Base-by-base conservation (phyloP, 805 yeast genomes). In the Blastobotrys peoriensis region DNA sequence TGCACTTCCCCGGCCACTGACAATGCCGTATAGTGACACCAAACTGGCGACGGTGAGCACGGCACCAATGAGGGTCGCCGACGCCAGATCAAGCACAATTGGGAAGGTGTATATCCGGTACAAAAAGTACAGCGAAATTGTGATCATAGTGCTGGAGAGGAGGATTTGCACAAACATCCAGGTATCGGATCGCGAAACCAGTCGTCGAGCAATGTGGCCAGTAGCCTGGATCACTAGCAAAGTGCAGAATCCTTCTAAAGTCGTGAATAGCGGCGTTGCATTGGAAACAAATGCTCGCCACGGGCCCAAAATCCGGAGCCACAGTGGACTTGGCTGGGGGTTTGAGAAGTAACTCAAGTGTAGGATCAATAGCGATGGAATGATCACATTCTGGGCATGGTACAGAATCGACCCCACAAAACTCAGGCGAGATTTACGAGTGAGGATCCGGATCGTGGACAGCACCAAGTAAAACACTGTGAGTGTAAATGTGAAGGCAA, bases 191-290 rank as follows among this genome's bases (percentile, higher is more conserved):
- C 57, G 50, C 15, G 55, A 53, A 18, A 81, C 76, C 37, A 86
- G 67, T 83, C 89, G 82, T 49, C 76, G 74, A 43, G 85, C 73
- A 5, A 86, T 79, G 56, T 88, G 88, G 5, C 98, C 96, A 35
- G 86, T 74, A 10, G 95, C 86, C 66, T 93, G 98, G 49, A 93
- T 87, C n/a, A 87, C 81, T 45, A 93, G 70, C 20, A 93, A 74
- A 0, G 96, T 80, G 64, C 96, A 94, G 55, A 93, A 81, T 1
- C 98, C 98, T 66, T 93, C 98, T 42, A 89, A 67, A 16, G 88
- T 71, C 0, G 96, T 86, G 64, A 93, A 91, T 38, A 86, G 69
- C 1, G 96, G 93, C 0, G 98, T 93, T 3, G 95, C 78, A 59
- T 88, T 85, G 41, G 79, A 71, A 30, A 93, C 68, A 23, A 83